These are phyloP conservation scores for Pseudogymnoascus destructans DNA, from an alignment of 2,329 filamentous ascomycete genomes.

Conservation along the genomic window DNA sequence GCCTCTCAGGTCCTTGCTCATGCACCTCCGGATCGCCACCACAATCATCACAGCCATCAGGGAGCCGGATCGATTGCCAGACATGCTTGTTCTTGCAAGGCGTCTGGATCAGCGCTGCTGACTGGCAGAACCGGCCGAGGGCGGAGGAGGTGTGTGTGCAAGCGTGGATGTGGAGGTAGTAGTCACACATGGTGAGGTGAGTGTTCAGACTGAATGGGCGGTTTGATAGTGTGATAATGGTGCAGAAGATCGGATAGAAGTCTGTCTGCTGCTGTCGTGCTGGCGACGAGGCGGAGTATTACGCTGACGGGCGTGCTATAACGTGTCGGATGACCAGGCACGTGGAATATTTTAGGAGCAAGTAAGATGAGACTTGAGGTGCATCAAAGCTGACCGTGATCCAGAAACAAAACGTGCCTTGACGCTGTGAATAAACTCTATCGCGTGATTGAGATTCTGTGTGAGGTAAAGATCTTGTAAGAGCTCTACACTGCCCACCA, in stretches of 20 bases:
- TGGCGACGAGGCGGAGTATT: background rate
- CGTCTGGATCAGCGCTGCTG: background rate
- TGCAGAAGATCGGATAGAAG: background rate
- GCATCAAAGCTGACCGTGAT: background rate
- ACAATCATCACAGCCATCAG: background rate
- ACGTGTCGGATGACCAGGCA: background rate
- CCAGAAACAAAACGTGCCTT: background rate
- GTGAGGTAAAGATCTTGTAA: background rate
- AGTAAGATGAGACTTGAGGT: background rate
- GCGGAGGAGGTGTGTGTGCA: background rate
- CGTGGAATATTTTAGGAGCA: background rate
- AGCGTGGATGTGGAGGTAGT: background rate
- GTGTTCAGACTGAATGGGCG: background rate
- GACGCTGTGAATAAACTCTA: background rate
- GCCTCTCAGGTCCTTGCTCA: background rate
- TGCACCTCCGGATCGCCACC: background rate
- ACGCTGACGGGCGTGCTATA: background rate
- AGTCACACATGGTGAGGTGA: constrained; percentile 5
- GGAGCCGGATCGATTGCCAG: background rate
- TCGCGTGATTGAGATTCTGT: constrained; percentile 1
- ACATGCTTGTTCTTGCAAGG: background rate
- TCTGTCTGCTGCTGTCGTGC: background rate
- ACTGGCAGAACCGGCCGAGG: background rate
- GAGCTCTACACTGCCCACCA: background rate
- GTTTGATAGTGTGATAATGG: background rate